These are phyloP conservation scores for Scheffersomyces ergatensis DNA, from an alignment of 805 yeast genomes.

Conservation along the genomic window DNA sequence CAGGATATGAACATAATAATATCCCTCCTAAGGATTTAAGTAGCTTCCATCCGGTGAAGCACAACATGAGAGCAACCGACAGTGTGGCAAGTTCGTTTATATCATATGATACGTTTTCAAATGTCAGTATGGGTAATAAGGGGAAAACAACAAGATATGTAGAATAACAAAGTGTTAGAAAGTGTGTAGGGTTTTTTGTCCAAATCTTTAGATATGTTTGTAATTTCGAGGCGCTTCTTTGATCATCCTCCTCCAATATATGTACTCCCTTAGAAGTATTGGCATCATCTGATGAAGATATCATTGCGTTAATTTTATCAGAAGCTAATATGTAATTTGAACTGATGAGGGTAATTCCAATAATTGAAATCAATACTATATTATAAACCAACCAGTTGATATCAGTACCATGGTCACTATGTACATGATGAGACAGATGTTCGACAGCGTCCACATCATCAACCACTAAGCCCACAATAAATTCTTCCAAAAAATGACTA, in stretches of 20 bases:
- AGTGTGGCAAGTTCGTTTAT: conserved; percentile 47
- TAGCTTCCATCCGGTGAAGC: conserved; percentile 51
- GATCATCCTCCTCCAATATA: conserved; percentile 4
- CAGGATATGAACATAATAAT: conserved; percentile 53
- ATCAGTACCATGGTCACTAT: conserved; percentile 17
- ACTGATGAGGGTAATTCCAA: conserved; percentile 28
- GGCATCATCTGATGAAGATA: conserved; percentile 17
- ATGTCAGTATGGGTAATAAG: conserved; percentile 27
- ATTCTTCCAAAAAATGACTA: conserved; percentile 83
- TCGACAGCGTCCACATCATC: conserved; percentile 8
- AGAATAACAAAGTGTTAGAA: conserved; percentile 45
- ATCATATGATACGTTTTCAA: conserved; percentile 27
- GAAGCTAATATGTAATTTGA: conserved; percentile 31
- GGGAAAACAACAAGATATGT: conserved; percentile 42
- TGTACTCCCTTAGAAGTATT: conserved; percentile 10
- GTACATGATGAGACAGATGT: conserved; percentile 39
- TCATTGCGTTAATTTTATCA: conserved; percentile 33
- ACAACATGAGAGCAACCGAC: conserved; percentile 41
- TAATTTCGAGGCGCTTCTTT: conserved; percentile 1
- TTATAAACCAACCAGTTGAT: conserved; percentile 32
- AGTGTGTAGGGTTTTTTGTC: conserved; percentile 42
- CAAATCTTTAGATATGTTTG: conserved; percentile 13
- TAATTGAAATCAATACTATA: conserved; percentile 17
- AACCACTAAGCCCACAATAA: conserved; percentile 42
- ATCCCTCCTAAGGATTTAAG: conserved; percentile 52